These are phyloP conservation scores for Phascolomyces articulosus DNA, from an alignment of 371 early-diverging fungal species.

Conservation along the genomic window DNA sequence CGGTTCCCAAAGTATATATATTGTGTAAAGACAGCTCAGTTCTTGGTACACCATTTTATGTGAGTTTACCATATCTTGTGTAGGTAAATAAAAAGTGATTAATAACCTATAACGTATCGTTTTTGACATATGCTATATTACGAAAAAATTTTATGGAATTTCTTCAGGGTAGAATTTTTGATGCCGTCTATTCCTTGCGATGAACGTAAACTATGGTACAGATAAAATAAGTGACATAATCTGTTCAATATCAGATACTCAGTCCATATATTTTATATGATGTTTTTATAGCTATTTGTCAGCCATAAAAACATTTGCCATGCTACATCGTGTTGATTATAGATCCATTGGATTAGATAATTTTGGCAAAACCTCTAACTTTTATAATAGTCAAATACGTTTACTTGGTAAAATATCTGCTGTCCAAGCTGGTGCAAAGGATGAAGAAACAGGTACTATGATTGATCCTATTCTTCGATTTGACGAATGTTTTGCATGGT, in stretches of 20 bases:
- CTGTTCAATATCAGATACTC: too few relatives aligned
- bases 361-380: constrained; percentile 72
- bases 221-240: too few relatives aligned
- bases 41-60: constrained; percentile 92
- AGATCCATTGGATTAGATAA: constrained; percentile 64
- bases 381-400: constrained; percentile 83
- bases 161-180: constrained; percentile 84
- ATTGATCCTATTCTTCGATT: constrained; percentile 76
- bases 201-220: constrained; percentile 63
- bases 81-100: constrained; percentile 13
- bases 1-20: constrained; percentile 87
- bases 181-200: constrained; percentile 58
- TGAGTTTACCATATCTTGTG: too few relatives aligned
- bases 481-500: constrained; percentile 76
- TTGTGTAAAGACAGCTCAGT: constrained; percentile 81
- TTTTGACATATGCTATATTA: neutral
- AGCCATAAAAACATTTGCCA: constrained; percentile 76
- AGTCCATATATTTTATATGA: neutral
- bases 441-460: constrained; percentile 49
- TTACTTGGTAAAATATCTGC: constrained; percentile 68
- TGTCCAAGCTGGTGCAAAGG: constrained; percentile 69
- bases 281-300: constrained; percentile 61
- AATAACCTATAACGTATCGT: neutral
- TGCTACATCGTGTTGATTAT: constrained; percentile 77
- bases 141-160: constrained; percentile 84